Evolutionary conservation across 1,284 basidiomycete genomes (phyloP).

Genomic region (Coniferiporia weirii): DNA sequence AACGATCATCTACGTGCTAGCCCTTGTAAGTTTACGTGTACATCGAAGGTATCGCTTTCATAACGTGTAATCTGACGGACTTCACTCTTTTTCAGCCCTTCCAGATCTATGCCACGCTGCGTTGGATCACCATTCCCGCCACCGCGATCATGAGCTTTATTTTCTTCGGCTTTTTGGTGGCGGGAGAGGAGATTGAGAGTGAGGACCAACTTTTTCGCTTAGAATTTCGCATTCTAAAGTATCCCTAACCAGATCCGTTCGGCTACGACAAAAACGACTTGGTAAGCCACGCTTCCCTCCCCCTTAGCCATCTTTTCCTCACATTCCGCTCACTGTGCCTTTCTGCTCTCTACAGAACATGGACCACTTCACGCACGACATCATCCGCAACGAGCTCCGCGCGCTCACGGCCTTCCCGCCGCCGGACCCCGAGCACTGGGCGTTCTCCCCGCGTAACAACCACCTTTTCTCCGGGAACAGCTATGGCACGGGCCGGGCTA

Average conservation of each 20-base stretch:
- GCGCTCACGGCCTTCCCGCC: conserved; percentile 51
- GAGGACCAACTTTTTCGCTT: conserved; percentile 23
- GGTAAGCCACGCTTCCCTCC: conserved; percentile 30
- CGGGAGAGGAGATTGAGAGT: conserved; percentile 68
- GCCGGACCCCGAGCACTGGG: conserved; percentile 54
- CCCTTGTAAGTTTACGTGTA: conserved; percentile 37
- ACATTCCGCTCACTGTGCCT: neutral
- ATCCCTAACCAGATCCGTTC: conserved; percentile 43
- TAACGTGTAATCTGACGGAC: neutral
- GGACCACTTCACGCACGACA: conserved; percentile 61
- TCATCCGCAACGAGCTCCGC: conserved; percentile 57
- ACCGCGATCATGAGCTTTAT: conserved; percentile 51
- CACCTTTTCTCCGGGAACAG: conserved; percentile 39
- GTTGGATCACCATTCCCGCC: conserved; percentile 64
- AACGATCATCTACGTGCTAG: conserved; percentile 51
- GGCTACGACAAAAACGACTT: conserved; percentile 68
- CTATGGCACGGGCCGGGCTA: neutral
- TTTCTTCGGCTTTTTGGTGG: conserved; percentile 66
- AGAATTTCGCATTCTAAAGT: neutral
- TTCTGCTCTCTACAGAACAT: conserved; percentile 38
- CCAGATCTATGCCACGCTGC: conserved; percentile 57
- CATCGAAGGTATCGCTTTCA: neutral
- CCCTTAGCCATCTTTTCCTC: neutral
- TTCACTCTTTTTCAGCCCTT: conserved; percentile 45
- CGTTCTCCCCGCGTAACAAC: conserved; percentile 55